These are phyloP conservation scores for Pichia sp. DNA, from an alignment of 1,139 yeast genomes.

Conservation along the genomic window DNA sequence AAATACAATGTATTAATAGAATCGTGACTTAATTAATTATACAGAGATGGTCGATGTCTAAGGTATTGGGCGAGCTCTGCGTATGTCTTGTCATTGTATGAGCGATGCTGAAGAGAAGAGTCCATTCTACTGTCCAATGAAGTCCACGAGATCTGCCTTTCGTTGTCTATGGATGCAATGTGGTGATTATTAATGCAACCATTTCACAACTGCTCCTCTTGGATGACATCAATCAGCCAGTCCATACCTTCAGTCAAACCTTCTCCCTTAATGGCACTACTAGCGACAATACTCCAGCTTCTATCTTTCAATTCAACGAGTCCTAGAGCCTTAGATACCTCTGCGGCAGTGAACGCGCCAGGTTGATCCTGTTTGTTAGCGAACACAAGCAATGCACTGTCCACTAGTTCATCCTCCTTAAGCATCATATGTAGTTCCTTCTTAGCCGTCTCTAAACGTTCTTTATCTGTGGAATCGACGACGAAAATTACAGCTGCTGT, in stretches of 20 bases:
- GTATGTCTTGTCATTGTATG: no score
- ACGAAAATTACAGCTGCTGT: slow-evolving; percentile 96
- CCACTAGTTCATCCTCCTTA: slow-evolving; percentile 84
- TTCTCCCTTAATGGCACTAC: slow-evolving; percentile 94
- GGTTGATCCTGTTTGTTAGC: slow-evolving; percentile 98
- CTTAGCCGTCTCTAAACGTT: slow-evolving; percentile 79
- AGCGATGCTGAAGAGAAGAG: no score
- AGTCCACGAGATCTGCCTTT: no score
- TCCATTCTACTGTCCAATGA: no score
- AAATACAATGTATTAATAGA: no score
- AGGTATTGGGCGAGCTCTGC: no score
- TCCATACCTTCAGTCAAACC: slow-evolving; percentile 95
- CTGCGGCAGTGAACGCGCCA: slow-evolving; percentile 92
- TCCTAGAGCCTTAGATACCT: slow-evolving; percentile 81
- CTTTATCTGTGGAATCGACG: slow-evolving; percentile 95
- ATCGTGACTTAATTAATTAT: no score
- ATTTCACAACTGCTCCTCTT: slow-evolving; percentile 74
- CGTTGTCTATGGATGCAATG: no score
- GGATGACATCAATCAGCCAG: slow-evolving; percentile 94
- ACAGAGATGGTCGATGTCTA: no score
- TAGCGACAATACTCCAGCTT: slow-evolving; percentile 97
- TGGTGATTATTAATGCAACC: no score
- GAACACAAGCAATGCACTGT: slow-evolving; percentile 85
- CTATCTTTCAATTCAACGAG: slow-evolving; percentile 88
- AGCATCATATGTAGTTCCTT: slow-evolving; percentile 90